Evolutionary conservation across 2,329 filamentous ascomycete genomes (phyloP).

Genomic region (Claviceps monticola): DNA sequence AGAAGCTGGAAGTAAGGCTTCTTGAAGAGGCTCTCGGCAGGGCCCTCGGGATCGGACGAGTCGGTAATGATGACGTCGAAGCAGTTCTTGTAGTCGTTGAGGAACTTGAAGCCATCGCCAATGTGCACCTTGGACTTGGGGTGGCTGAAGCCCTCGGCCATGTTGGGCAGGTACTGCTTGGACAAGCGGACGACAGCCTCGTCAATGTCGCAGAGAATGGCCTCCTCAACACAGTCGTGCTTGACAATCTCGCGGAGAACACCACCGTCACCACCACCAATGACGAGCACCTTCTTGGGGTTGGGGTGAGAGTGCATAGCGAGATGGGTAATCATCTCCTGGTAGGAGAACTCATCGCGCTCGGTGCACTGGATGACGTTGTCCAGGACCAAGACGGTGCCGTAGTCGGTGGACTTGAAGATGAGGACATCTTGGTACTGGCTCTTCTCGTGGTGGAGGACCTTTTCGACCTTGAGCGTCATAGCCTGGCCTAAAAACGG

Average conservation of each 20-base stretch:
- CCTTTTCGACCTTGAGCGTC: conserved; percentile 94
- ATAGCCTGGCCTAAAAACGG: conserved; percentile 67
- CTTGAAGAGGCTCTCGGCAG: conserved; percentile 92
- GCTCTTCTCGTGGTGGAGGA: conserved; percentile 98
- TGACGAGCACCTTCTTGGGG: conserved; percentile 96
- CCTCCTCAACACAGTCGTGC: conserved; percentile 94
- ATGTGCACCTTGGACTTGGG: conserved; percentile 86
- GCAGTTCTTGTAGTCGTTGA: conserved; percentile 88
- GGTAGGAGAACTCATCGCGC: conserved; percentile 97
- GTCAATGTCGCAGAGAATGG: conserved; percentile 94
- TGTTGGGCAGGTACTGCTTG: conserved; percentile 92
- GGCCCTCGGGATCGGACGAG: conserved; percentile 92
- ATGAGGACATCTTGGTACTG: conserved; percentile 98
- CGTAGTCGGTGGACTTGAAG: conserved; percentile 96
- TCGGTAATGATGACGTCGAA: conserved; percentile 99
- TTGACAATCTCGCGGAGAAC: conserved; percentile 98
- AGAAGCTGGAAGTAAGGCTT: conserved; percentile 98
- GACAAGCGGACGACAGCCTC: conserved; percentile 97
- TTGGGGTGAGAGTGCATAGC: conserved; percentile 97
- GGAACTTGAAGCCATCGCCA: conserved; percentile 97
- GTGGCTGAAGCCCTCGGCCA: conserved; percentile 88
- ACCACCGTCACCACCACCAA: conserved; percentile 93
- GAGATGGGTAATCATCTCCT: conserved; percentile 99
- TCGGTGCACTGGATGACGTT: conserved; percentile 99
- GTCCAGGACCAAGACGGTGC: conserved; percentile 90